Percentiles rank a stretch among this genome's conserved stretches.
phyloP scores from a whole-genome alignment of 306 rosid genomes.

The Dalbergia cultrata region DNA sequence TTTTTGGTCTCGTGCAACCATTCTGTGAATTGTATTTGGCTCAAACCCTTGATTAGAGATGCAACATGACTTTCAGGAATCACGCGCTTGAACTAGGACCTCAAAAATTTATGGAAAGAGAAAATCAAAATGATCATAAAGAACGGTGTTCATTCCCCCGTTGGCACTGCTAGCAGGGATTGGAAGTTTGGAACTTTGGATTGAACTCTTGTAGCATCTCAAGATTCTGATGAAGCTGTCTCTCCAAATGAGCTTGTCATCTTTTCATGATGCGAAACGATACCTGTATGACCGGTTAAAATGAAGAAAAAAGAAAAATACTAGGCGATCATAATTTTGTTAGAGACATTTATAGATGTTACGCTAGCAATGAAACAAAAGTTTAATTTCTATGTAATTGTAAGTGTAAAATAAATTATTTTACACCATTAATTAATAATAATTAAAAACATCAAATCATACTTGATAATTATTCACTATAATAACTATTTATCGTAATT shows the following conservation, averaged over 20 bases:
- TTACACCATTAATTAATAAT: no score
- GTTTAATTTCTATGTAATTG: no score
- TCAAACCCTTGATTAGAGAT: not conserved
- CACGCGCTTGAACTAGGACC: not conserved
- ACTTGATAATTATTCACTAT: no score
- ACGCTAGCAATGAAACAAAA: no score
- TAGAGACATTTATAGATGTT: no score
- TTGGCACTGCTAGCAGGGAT: not conserved
- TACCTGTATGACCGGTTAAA: not conserved
- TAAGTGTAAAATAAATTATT: no score
- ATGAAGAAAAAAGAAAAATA: no score
- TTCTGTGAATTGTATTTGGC: not conserved
- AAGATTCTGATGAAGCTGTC: slow-evolving; percentile 17
- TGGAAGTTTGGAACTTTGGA: not conserved
- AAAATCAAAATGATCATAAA: slow-evolving; percentile 1
- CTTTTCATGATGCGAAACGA: slow-evolving; percentile 11
- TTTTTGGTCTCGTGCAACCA: not conserved
- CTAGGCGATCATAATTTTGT: no score
- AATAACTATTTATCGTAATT: no score
- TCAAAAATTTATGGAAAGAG: not conserved
- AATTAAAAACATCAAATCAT: no score
- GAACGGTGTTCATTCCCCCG: not conserved
- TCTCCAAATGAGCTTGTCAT: not conserved
- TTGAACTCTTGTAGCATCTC: slow-evolving; percentile 22
- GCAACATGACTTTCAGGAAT: not conserved